These are phyloP conservation scores for Geotrichum cucujoidarum DNA, from an alignment of 1,139 yeast species.

Conservation along the genomic window DNA sequence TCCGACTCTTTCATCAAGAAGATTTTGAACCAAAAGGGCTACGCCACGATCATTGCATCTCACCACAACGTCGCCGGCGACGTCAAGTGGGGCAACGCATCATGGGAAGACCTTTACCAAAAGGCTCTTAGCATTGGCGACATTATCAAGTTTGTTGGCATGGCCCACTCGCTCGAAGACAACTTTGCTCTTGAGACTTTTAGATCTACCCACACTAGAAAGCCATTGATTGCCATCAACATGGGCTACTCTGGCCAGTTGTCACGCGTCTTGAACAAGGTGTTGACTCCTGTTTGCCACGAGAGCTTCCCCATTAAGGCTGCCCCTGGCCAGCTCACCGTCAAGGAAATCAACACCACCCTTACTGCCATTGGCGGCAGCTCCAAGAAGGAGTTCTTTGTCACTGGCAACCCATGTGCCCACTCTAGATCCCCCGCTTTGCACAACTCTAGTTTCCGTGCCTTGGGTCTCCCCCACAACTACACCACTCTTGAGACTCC, in stretches of 20 bases:
- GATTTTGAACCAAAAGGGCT: constrained; percentile 48
- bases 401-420: constrained; percentile 75
- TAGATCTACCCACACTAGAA: constrained; percentile 42
- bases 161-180: constrained; percentile 59
- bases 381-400: constrained; percentile 56
- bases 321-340: constrained; percentile 69
- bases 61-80: constrained; percentile 67
- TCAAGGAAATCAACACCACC: constrained; percentile 54
- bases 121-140: constrained; percentile 67
- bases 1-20: constrained; percentile 42
- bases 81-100: constrained; percentile 60
- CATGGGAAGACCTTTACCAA: constrained; percentile 69
- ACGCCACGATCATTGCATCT: constrained; percentile 73
- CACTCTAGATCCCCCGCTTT: constrained; percentile 87
- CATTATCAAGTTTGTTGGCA: constrained; percentile 77
- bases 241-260: constrained; percentile 73
- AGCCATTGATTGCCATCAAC: constrained; percentile 79
- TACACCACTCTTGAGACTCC: constrained; percentile 67
- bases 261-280: constrained; percentile 67
- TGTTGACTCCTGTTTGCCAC: constrained; percentile 83
- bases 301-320: constrained; percentile 56
- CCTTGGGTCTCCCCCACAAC: constrained; percentile 70
- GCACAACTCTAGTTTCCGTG: constrained; percentile 70
- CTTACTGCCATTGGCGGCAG: constrained; percentile 59
- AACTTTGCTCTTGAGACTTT: constrained; percentile 68